Evolutionary conservation across 2,329 filamentous ascomycete genomes (phyloP), one percentile per base, ranked within the genome.

Genomic region (Phialophora expanda): DNA sequence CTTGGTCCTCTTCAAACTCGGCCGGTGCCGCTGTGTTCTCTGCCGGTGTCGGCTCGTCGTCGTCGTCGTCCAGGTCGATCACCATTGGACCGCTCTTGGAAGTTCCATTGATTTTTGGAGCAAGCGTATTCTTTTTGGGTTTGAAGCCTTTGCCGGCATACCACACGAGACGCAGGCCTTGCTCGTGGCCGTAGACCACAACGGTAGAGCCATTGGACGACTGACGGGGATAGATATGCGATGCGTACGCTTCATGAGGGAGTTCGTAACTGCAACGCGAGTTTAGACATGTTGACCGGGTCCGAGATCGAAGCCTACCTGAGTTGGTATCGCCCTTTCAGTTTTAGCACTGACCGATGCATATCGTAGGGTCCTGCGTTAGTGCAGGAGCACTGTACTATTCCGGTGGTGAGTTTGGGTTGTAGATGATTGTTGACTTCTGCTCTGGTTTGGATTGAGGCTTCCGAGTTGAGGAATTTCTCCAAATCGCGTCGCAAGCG

Each of bases 171-270:
- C 83, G 82, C 24, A 90, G 71, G 4, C 87, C 87, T 50, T 79
- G 80, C 50, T 85, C 83, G 69, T 88, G 83, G 55, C 84, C 87
- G 70, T 87, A 88, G 12, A 89, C 72, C 53, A 89, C 79, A 65
- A 89, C 79, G 2, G 84, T 85, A 3, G 87, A 89, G 73, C 86
- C 86, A 75, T 89, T 88, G 24, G 85, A 83, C 22, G 86, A 80
- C 67, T 80, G 79, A 44, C 85, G 74, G 5, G 87, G 87, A 73
- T 89, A 89, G 69, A 84, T 78, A 73, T 82, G 81, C 12, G 86
- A 81, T 63, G 79, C 78, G 76, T 85, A 82, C 65, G 86, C 79
- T 71, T 86, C 84, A 73, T 86, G 83, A 14, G 85, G 82, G 38
- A 88, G 81, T 71, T 87, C 81, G 73, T 89, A 89, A 76, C 87